These are phyloP conservation scores for Alternaria arborescens DNA, from an alignment of 2,329 filamentous ascomycete genomes.

Conservation along the genomic window DNA sequence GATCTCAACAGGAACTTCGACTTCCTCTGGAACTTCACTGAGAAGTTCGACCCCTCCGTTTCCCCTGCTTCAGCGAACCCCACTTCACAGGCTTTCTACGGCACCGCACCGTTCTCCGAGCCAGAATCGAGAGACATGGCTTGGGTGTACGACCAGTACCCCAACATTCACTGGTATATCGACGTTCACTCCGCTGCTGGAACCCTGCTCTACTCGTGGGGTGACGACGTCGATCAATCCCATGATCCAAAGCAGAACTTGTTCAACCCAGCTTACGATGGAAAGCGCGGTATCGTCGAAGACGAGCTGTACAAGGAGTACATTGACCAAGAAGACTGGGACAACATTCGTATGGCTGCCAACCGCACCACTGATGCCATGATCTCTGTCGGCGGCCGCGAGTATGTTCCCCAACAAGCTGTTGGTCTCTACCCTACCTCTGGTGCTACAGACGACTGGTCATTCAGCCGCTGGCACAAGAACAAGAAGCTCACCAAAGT, in stretches of 20 bases:
- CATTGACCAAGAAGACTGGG: constrained; percentile 46
- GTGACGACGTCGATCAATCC: constrained; percentile 63
- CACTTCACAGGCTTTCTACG: constrained; percentile 60
- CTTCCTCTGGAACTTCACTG: constrained; percentile 64
- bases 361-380: constrained; percentile 48
- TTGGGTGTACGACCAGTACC: constrained; percentile 61
- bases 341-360: constrained; percentile 44
- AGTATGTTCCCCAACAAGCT: constrained; percentile 45
- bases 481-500: constrained; percentile 51
- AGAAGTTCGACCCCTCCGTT: constrained; percentile 55
- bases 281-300: constrained; percentile 59
- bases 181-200: constrained; percentile 66
- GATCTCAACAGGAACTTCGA: constrained; percentile 56
- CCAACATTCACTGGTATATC: constrained; percentile 64
- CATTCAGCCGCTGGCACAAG: constrained; percentile 49
- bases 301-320: constrained; percentile 61
- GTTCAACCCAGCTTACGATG: constrained; percentile 61
- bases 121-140: constrained; percentile 64
- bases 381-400: constrained; percentile 45
- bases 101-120: constrained; percentile 63
- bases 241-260: constrained; percentile 60
- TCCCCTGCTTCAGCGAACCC: constrained; percentile 54
- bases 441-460: constrained; percentile 51
- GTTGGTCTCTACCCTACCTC: constrained; percentile 51
- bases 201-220: constrained; percentile 66